Evolutionary conservation across 1,284 basidiomycete genomes (phyloP), one percentile per base, ranked within the genome.

Genomic region (Coniophora puteana): DNA sequence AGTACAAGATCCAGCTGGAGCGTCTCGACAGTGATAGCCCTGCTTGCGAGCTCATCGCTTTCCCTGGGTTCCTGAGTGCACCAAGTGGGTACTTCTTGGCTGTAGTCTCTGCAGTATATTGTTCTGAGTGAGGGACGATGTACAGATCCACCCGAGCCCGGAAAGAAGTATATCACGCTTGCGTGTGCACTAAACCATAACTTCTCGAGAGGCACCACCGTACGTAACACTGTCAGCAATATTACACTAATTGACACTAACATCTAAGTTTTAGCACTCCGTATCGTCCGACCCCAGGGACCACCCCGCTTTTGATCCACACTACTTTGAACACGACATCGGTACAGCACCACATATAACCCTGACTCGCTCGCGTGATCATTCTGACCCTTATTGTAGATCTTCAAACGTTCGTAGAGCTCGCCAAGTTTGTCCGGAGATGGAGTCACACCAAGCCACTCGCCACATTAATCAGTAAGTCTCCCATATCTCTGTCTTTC

Each of bases 1-100:
- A 69, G 41, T 66, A 66, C 46, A 46, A 57, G 22, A 52, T 69
- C 11, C 58, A 58, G 44, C 37, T 67, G 4, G 55, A 62, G 12
- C 56, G 61, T 12, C 39, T 67, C 8, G 40, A 52, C 30, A 44
- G 50, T 4, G 46, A 46, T 8, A 44, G 51, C n/a, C 55, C 58
- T 13, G 55, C 51, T 10, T 58, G 58, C 40, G 66, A 68, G 40
- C 49, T 62, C 36, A 51, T 62, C 32, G 42, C 38, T 6, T 46
- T 55, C 34, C 54, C 61, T 0, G 50, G 54, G 2, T 54, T 56
- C 39, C 32, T 50, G 25, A 45, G 51, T 5, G 24, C 28, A 6
- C 57, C 54, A 1, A 54, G 61, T 64, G 45, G 10, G 16, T 13
- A 24, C 5, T 32, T 12, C n/a, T 12, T 21, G 37, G 13, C 32